Conservation (phyloP, 495 filamentous ascomycete species). For the Talaromyces liani region DNA sequence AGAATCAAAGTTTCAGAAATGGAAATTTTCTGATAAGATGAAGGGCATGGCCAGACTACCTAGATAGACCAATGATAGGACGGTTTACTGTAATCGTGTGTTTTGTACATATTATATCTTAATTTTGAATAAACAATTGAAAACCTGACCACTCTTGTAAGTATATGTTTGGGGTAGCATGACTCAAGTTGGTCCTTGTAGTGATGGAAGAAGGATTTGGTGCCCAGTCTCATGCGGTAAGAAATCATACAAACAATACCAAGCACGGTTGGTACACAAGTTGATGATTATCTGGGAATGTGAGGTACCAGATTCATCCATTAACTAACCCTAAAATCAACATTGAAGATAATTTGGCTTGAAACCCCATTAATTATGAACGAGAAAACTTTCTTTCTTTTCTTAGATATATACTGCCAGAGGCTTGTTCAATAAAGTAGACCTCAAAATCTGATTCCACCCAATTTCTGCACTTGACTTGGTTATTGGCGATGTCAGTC, state of each 20-base stretch:
- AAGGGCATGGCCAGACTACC: not conserved
- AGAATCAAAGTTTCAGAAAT: slow-evolving; percentile 5
- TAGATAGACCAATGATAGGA: not conserved
- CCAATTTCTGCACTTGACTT: not conserved
- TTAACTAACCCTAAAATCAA: no score
- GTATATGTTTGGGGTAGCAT: not conserved
- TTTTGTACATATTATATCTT: not conserved
- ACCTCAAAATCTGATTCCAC: not conserved
- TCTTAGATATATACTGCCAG: not conserved
- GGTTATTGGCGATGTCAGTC: not conserved
- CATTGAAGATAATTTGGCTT: no score
- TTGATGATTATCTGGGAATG: no score
- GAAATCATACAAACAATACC: no score
- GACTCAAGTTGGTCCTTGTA: not conserved
- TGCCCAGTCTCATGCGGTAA: not conserved
- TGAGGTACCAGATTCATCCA: no score
- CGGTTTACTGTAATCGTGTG: not conserved
- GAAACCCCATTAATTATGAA: not conserved
- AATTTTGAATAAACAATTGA: not conserved
- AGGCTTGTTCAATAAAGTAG: not conserved
- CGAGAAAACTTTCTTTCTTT: not conserved
- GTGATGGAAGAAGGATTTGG: not conserved
- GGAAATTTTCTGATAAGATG: not conserved
- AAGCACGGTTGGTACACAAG: no score
- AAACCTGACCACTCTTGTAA: not conserved